Base-by-base conservation (phyloP, 345 rosid species). In the Gossypium turneri region DNA sequence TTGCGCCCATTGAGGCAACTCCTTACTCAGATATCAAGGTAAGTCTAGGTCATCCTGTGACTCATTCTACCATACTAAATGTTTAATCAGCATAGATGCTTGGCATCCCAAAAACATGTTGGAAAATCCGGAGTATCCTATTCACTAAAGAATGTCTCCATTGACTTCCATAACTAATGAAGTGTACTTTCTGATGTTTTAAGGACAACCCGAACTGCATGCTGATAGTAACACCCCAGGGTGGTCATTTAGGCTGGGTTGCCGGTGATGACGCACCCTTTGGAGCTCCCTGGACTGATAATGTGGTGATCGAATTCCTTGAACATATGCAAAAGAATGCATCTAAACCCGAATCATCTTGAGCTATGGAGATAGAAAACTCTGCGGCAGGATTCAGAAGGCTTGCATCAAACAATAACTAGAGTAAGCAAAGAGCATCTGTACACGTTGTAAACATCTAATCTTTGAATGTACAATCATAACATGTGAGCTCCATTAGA, bases 251-350 rank as follows among this genome's bases (percentile, higher is more conserved):
- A 44, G 94, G 97, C 7, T 94, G 97, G 97, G 85, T 91, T 70
- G 97, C 94, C 1, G 95, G 97, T 47, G 69, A 67, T 29, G 97
- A 84, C 75, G 89, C 92, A 59, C 95, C 94, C 3, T 69, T 75
- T 1, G 97, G 98, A 56, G 93, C 97, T 68, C 93, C 95, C 41
- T 94, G 95, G 95, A 94, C 97, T 1, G 98, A 92, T 75, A 79
- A 87, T 0, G 67, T 88, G 53, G 88, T 88, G 69, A 88, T 92
- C 88, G 90, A 92, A 83, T 90, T 94, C 82, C 92, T 94, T 9
- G 92, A 90, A 62, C 70, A 90, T 82, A 75, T 94, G 67, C 85
- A 84, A 76, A 74, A 63, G 25, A 81, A 75, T 70, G 65, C 70
- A 60, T 60, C 75, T 2, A 70, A 79, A 67, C 2, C 77, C 8